Evolutionary conservation across 2,329 filamentous ascomycete genomes (phyloP), one percentile per base, ranked within the genome.

Genomic region (Penicillium vulpinum): DNA sequence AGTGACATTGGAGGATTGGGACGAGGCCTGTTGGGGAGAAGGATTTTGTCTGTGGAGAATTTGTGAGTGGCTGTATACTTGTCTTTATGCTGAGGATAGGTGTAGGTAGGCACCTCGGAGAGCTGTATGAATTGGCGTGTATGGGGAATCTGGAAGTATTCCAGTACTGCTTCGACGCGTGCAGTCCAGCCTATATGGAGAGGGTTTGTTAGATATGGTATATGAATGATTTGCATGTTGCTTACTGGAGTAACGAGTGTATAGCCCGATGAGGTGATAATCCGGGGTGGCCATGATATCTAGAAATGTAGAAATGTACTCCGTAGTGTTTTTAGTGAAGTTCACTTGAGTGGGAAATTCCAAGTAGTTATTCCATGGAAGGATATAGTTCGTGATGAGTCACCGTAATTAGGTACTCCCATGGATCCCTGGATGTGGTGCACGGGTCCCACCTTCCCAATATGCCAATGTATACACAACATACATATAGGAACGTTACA

Each of bases 201-300:
- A 18, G 24, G 24, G 24, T n/a, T 44, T 45, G 22, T 29, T 22
- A 26, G 28, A 15, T 24, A 7, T 28, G 22, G 7, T 13, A 10
- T 39, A 44, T 18, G 22, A 10, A 29, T 21, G 18, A 5, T 28
- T n/a, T 31, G 6, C 13, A 44, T 38, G 18, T 0, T 22, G 40
- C 65, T 45, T 63, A 73, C 71, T 72, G 26, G 71, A 74, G 49
- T 73, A 74, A 24, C 71, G 68, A 26, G 70, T 73, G 56, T 63
- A 55, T 26, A 61, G 54, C 31, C 71, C 71, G 43, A 73, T 60
- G 22, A 74, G 53, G 39, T 69, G 69, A 48, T 67, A 69, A 45
- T 72, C 67, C 13, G 60, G 57, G n/a, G n/a, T 28, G 11, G 46
- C 16, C 22, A 49, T 49, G 10, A 31, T 33, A 26, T 45, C 4